A percentile compares a stretch with the other conserved stretches of the same genome.
phyloP scores from a whole-genome alignment of 2,329 filamentous ascomycete species.

The Apiospora sp. region DNA sequence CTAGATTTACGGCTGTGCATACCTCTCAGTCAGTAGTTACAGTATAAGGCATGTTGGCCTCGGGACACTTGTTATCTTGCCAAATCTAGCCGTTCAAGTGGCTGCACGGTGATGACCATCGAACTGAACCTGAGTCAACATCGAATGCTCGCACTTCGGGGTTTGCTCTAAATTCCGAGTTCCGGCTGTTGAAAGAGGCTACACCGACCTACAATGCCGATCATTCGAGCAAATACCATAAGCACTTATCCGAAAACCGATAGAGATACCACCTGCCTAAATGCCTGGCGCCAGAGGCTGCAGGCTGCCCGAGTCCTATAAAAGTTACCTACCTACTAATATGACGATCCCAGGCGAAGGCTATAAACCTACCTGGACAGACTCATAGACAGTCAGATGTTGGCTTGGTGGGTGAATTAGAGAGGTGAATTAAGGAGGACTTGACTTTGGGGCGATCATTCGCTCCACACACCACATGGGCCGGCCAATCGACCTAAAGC shows the following conservation, averaged over 20 bases:
- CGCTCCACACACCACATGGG: neutral
- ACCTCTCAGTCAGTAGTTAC: no score
- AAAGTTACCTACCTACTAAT: no score
- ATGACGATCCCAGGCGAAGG: neutral
- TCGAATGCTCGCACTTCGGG: neutral
- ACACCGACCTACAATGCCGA: neutral
- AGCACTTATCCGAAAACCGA: neutral
- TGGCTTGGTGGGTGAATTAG: neutral
- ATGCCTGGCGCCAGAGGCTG: neutral
- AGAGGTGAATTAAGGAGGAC: neutral
- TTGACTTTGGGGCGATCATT: neutral
- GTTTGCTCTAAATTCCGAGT: slow-evolving; percentile 13
- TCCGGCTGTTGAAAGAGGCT: neutral
- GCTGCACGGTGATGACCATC: neutral
- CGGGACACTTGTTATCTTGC: neutral
- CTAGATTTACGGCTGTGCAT: neutral
- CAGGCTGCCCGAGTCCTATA: neutral
- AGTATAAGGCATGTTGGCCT: neutral
- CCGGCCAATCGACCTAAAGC: neutral
- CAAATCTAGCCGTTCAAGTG: neutral
- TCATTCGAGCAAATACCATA: slow-evolving; percentile 1
- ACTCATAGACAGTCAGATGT: neutral
- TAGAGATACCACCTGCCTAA: neutral
- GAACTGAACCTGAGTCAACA: neutral
- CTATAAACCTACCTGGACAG: neutral